Percentiles rank a stretch among this genome's conserved stretches.
Evolutionary conservation across 768 basidiomycete genomes (phyloP).

Genomic region (Russula sp.): DNA sequence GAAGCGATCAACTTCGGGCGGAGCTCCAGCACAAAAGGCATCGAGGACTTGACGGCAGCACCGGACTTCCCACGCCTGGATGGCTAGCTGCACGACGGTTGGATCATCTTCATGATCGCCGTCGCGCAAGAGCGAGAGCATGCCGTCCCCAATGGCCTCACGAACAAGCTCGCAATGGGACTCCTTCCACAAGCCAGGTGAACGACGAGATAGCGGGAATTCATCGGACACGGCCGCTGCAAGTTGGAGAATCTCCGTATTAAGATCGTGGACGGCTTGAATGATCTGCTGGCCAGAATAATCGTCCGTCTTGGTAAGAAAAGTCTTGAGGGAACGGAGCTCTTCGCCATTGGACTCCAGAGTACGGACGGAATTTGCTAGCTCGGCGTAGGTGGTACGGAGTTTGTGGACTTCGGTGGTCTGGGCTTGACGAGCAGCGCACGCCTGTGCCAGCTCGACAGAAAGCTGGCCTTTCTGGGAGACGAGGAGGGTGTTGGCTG

Average conservation of each 20-base stretch:
- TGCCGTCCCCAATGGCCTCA: constrained; percentile 26
- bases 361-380: constrained; percentile 25
- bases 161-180: constrained; percentile 27
- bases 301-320: constrained; percentile 32
- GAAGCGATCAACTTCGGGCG: constrained; percentile 27
- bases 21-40: constrained; percentile 30
- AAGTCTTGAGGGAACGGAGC: constrained; percentile 29
- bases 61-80: constrained; percentile 34
- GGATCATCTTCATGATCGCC: constrained; percentile 29
- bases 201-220: constrained; percentile 25
- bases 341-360: constrained; percentile 24
- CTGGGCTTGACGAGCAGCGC: constrained; percentile 9
- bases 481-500: constrained; percentile 16
- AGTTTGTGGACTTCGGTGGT: constrained; percentile 21
- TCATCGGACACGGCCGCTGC: constrained; percentile 30
- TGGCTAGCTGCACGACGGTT: constrained; percentile 31
- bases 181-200: constrained; percentile 21
- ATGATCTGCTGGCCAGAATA: constrained; percentile 31
- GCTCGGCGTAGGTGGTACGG: constrained; percentile 22
- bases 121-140: constrained; percentile 26
- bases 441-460: constrained; percentile 14
- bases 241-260: constrained; percentile 31
- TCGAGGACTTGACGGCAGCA: constrained; percentile 29
- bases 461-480: constrained; percentile 20
- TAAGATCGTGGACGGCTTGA: constrained; percentile 30